Conservation (phyloP, 805 yeast genomes). For the Kuraishia piskuri region DNA sequence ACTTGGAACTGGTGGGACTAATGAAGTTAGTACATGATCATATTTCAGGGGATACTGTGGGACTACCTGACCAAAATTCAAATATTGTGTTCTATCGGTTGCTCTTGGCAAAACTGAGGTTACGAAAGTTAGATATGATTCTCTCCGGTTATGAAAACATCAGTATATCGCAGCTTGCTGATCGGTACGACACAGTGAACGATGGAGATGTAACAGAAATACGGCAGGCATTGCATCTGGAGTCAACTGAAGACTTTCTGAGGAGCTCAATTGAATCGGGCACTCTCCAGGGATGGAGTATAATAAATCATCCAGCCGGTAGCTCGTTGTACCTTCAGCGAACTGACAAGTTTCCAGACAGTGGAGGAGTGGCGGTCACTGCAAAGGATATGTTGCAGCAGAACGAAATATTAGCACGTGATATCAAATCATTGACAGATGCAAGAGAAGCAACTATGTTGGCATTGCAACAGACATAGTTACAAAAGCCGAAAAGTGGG, state of each 20-base stretch:
- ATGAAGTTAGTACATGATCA: background rate
- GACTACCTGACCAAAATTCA: background rate
- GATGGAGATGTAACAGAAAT: background rate
- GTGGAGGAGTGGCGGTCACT: too few species aligned
- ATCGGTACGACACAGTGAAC: background rate
- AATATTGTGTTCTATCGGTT: background rate
- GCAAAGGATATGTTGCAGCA: too few species aligned
- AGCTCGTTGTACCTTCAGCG: background rate
- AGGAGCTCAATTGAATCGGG: background rate
- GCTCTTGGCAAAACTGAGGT: background rate
- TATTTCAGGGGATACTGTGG: background rate
- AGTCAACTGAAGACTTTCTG: background rate
- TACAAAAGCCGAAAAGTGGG: background rate
- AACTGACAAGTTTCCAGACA: background rate
- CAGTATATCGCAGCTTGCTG: background rate
- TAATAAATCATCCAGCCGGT: background rate
- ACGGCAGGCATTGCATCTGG: background rate
- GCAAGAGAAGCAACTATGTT: background rate
- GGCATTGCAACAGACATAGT: background rate
- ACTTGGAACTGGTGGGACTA: background rate
- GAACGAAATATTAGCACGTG: background rate
- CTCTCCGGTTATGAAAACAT: background rate
- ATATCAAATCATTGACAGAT: background rate
- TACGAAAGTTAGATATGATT: background rate
- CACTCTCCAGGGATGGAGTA: background rate